Conservation (phyloP, 2,329 filamentous ascomycete species). For the Fusarium secorum region DNA sequence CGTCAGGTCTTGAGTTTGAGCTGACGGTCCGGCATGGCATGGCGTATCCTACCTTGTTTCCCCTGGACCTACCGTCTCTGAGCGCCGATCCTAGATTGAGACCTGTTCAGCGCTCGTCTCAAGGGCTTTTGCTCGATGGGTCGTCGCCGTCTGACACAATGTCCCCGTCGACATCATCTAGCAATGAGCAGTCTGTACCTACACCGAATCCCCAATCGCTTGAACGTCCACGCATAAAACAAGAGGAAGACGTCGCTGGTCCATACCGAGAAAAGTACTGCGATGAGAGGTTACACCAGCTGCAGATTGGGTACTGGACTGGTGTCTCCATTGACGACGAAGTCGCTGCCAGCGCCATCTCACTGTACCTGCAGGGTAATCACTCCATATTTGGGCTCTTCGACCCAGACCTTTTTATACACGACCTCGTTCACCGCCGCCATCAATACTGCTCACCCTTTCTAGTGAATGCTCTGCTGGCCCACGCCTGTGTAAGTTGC, state of each 20-base stretch:
- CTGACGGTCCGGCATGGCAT: conserved; percentile 24
- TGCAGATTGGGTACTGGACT: conserved; percentile 46
- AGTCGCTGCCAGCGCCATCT: conserved; percentile 44
- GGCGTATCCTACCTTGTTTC: conserved; percentile 24
- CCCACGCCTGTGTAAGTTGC: conserved; percentile 44
- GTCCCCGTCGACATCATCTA: conserved; percentile 13
- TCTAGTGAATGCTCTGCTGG: conserved; percentile 46
- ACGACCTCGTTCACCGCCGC: conserved; percentile 41
- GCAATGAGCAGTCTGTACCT: conserved; percentile 10
- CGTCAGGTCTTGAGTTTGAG: conserved; percentile 32
- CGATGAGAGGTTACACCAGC: conserved; percentile 4
- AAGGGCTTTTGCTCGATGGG: not conserved
- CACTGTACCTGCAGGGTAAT: conserved; percentile 45
- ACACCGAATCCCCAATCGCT: not conserved
- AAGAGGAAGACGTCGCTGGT: not conserved
- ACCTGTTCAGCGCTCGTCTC: not conserved
- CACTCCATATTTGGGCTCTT: conserved; percentile 49
- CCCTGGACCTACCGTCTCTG: conserved; percentile 15
- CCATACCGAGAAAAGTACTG: not conserved
- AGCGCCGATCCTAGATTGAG: conserved; percentile 3
- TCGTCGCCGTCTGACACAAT: conserved; percentile 21
- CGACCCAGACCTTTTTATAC: conserved; percentile 45
- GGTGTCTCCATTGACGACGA: conserved; percentile 41
- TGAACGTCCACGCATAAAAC: not conserved
- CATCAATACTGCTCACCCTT: conserved; percentile 45